Conservation (phyloP, 2,329 filamentous ascomycete species). For the Colletotrichum lini region DNA sequence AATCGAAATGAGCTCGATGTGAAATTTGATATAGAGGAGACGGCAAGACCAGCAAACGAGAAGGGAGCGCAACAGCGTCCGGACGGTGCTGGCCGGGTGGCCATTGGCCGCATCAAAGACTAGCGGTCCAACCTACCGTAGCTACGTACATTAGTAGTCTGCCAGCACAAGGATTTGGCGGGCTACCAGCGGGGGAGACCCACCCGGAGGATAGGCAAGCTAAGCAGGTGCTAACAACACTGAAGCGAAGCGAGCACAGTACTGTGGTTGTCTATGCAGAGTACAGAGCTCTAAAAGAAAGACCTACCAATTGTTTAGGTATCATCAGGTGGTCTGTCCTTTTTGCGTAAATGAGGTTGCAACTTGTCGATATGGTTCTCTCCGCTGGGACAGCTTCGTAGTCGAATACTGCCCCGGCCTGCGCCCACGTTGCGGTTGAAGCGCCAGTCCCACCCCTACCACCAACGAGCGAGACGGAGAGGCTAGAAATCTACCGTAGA, state of each 20-base stretch:
- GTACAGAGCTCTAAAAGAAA: too few species aligned
- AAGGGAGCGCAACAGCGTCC: slow-evolving; percentile 21
- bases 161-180: slow-evolving; percentile 22
- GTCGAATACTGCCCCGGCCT: not conserved
- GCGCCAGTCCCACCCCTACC: not conserved
- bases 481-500: too few species aligned
- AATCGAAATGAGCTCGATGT: slow-evolving; percentile 28
- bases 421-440: not conserved
- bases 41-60: slow-evolving; percentile 18
- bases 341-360: not conserved
- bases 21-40: slow-evolving; percentile 38
- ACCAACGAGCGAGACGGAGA: not conserved
- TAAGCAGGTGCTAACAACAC: not conserved
- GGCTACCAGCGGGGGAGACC: slow-evolving; percentile 3
- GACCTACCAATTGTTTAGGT: too few species aligned
- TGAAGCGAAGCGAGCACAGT: not conserved
- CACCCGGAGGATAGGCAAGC: not conserved
- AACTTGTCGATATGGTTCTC: not conserved
- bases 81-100: slow-evolving; percentile 29
- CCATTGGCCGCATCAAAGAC: slow-evolving; percentile 31
- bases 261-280: too few species aligned
- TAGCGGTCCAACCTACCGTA: slow-evolving; percentile 7
- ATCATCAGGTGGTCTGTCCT: not conserved
- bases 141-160: not conserved
- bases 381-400: not conserved